These are phyloP conservation scores for Brassica incana DNA, from an alignment of 345 rosid genomes.

Conservation along the genomic window DNA sequence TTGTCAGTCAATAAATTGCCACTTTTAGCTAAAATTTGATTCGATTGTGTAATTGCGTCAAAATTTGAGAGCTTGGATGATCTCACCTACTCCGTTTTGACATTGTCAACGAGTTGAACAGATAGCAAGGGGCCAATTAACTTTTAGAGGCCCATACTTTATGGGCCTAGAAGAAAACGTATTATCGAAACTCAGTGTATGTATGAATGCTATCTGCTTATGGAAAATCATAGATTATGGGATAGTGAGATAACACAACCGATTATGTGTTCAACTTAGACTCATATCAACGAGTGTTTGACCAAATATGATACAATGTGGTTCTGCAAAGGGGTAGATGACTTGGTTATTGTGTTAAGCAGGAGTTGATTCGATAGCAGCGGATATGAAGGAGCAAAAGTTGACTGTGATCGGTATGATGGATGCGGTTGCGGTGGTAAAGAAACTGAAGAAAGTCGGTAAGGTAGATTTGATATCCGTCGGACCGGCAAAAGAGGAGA, in stretches of 20 bases:
- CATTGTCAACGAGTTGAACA: slow-evolving; percentile 12
- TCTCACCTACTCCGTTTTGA: slow-evolving; percentile 4
- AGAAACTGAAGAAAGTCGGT: slow-evolving; percentile 90
- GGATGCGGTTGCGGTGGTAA: slow-evolving; percentile 85
- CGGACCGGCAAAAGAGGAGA: slow-evolving; percentile 93
- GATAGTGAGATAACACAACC: not conserved
- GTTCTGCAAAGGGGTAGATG: not conserved
- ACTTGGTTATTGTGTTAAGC: slow-evolving; percentile 13
- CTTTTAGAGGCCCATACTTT: not conserved
- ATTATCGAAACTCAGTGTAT: not conserved
- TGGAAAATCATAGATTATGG: not conserved
- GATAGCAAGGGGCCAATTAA: not conserved
- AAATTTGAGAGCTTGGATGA: slow-evolving; percentile 7
- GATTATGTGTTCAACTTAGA: not conserved
- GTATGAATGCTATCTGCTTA: not conserved
- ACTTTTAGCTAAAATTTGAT: not conserved
- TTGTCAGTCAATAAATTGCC: not conserved
- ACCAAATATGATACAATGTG: not conserved
- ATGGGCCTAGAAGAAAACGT: slow-evolving; percentile 4
- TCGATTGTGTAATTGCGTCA: not conserved
- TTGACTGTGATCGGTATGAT: slow-evolving; percentile 80
- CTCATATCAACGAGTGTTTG: not conserved
- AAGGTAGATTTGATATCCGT: slow-evolving; percentile 86
- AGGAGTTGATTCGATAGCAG: slow-evolving; percentile 92
- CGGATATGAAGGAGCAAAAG: slow-evolving; percentile 87